phyloP scores from a whole-genome alignment of 768 basidiomycete genomes.

The Phanerochaete carnosa region DNA sequence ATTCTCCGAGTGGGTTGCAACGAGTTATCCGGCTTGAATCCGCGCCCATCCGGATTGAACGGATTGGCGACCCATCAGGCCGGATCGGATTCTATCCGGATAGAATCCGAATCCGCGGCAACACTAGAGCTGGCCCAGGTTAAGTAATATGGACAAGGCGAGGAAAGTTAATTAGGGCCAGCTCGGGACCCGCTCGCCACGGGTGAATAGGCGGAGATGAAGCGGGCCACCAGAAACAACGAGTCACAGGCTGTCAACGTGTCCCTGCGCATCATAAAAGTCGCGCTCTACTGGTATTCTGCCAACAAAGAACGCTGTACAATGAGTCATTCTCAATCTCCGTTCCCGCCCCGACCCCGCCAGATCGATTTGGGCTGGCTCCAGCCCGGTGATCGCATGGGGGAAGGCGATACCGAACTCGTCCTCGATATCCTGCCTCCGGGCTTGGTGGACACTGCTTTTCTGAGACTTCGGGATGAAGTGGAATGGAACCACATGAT shows the following conservation, averaged over 20 bases:
- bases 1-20: too few relatives aligned
- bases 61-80: too few relatives aligned
- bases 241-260: not conserved
- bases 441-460: constrained; percentile 52
- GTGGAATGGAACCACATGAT: constrained; percentile 74
- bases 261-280: not conserved
- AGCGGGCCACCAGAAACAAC: not conserved
- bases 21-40: too few relatives aligned
- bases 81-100: too few relatives aligned
- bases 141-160: too few relatives aligned
- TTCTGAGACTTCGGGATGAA: constrained; percentile 56
- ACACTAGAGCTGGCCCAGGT: too few relatives aligned
- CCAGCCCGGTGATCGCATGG: constrained; percentile 38
- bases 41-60: too few relatives aligned
- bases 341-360: not conserved
- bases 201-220: too few relatives aligned
- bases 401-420: constrained; percentile 69
- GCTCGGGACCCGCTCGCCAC: too few relatives aligned
- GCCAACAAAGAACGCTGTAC: not conserved
- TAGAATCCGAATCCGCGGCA: too few relatives aligned
- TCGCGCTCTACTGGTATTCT: not conserved
- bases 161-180: too few relatives aligned
- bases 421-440: constrained; percentile 53
- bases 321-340: not conserved
- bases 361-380: constrained; percentile 1